Evolutionary conservation across 2,329 filamentous ascomycete species (phyloP).

Genomic region (Chalaropsis thielavioides): DNA sequence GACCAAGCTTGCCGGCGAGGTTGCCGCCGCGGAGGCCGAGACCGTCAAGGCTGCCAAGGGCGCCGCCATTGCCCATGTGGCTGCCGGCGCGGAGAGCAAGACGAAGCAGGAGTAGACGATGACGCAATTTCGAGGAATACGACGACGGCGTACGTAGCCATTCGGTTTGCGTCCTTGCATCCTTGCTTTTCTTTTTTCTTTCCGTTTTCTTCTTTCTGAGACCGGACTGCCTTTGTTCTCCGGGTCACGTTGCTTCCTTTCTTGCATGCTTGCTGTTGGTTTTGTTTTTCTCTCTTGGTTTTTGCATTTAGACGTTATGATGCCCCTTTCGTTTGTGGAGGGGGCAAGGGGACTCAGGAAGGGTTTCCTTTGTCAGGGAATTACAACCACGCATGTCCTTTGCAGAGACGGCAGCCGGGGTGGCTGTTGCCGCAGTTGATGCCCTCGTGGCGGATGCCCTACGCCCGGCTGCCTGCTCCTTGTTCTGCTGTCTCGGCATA

Average conservation of each 20-base stretch:
- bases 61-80: neutral
- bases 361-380: constrained; percentile 8
- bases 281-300: constrained; percentile 10
- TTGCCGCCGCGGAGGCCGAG: constrained; percentile 15
- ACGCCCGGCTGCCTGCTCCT: neutral
- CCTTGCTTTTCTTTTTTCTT: neutral
- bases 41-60: constrained; percentile 13
- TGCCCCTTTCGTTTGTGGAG: constrained; percentile 13
- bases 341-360: neutral
- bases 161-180: neutral
- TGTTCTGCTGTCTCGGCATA: neutral
- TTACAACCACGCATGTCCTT: neutral
- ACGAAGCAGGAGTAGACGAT: constrained; percentile 21
- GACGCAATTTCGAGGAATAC: neutral
- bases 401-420: neutral
- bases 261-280: constrained; percentile 3
- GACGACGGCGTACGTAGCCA: neutral
- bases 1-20: constrained; percentile 36
- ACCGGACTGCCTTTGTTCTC: neutral
- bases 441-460: neutral
- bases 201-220: neutral
- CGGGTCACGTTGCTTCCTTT: neutral
- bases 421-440: neutral
- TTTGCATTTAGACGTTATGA: constrained; percentile 18
- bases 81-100: constrained; percentile 21